These are phyloP conservation scores for Albifimbria verrucaria DNA, from an alignment of 2,329 filamentous ascomycete species.

Conservation along the genomic window DNA sequence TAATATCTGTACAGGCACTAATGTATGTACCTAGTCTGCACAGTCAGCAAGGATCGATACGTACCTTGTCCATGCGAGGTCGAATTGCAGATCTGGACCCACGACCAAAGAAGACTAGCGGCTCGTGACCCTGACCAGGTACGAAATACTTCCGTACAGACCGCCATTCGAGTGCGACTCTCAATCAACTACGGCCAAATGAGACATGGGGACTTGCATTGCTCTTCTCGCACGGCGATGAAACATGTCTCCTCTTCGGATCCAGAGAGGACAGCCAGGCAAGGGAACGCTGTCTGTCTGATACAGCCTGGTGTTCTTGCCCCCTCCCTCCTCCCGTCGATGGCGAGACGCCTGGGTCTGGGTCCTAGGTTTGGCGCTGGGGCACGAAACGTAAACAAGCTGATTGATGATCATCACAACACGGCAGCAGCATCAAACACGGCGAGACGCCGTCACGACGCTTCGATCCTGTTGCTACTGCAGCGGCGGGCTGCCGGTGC, in stretches of 20 bases:
- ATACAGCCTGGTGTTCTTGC: too few species aligned
- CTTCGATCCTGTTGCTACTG: background rate
- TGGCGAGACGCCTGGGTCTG: background rate
- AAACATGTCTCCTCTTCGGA: background rate
- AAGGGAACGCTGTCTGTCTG: background rate
- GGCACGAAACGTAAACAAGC: background rate
- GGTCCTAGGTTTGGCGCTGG: background rate
- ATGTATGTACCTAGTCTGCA: too few species aligned
- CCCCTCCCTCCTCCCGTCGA: too few species aligned
- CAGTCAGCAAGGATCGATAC: too few species aligned
- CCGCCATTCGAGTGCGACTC: background rate
- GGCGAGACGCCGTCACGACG: background rate
- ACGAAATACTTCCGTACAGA: background rate
- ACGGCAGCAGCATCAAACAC: background rate
- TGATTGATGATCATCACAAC: background rate
- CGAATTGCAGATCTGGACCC: background rate
- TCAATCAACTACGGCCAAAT: background rate
- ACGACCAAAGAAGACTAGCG: background rate
- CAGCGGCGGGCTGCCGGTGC: background rate
- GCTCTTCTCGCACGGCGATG: background rate
- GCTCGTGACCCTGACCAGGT: background rate
- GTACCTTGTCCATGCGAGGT: too few species aligned
- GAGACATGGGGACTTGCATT: background rate
- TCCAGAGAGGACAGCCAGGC: background rate
- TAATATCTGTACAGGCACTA: too few species aligned